phyloP scores from a whole-genome alignment of 1,139 yeast species.

The Geotrichum candidum region DNA sequence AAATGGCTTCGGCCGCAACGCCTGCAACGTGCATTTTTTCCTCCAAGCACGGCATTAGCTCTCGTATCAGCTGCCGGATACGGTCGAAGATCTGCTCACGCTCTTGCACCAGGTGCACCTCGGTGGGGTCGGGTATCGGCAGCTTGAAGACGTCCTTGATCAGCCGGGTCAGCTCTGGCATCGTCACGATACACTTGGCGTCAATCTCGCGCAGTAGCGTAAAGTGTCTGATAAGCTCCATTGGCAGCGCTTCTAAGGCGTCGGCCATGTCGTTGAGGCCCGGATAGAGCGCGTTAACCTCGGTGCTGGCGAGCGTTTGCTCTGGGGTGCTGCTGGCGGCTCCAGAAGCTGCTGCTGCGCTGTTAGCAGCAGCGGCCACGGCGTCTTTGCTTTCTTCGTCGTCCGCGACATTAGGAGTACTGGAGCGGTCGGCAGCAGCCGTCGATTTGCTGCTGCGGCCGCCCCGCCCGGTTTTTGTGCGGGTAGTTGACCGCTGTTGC shows the following conservation, averaged over 20 bases:
- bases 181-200: slow-evolving; percentile 77
- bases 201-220: slow-evolving; percentile 89
- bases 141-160: slow-evolving; percentile 50
- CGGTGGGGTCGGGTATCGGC: slow-evolving; percentile 17
- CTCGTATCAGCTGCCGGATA: slow-evolving; percentile 42
- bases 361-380: neutral
- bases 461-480: neutral
- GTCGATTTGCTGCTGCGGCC: neutral
- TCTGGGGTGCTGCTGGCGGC: neutral
- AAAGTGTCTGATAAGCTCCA: slow-evolving; percentile 75
- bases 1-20: slow-evolving; percentile 74
- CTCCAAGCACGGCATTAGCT: slow-evolving; percentile 85
- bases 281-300: slow-evolving; percentile 41
- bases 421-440: neutral
- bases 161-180: slow-evolving; percentile 58
- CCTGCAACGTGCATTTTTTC: slow-evolving; percentile 97
- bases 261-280: slow-evolving; percentile 90
- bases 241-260: slow-evolving; percentile 85
- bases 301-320: neutral
- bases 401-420: neutral
- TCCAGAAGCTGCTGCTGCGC: neutral
- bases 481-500: neutral
- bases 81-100: slow-evolving; percentile 38
- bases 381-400: neutral
- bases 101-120: slow-evolving; percentile 23